A percentile compares a stretch with the other conserved stretches of the same genome.
Evolutionary conservation across 345 rosid genomes (phyloP).

Genomic region (Populus simonii): DNA sequence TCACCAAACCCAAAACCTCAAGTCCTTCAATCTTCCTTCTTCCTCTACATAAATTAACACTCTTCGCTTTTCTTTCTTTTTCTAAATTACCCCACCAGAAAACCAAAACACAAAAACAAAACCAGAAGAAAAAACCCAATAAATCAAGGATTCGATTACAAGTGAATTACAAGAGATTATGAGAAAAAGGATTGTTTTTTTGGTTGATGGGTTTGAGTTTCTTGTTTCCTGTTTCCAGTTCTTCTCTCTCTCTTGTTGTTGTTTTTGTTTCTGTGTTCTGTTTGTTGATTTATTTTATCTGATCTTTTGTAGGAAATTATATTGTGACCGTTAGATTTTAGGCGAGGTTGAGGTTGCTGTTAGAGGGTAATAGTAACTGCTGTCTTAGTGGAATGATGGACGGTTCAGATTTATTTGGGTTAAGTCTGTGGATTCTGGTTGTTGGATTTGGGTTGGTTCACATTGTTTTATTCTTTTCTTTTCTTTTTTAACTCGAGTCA

Average conservation of each 20-base stretch:
- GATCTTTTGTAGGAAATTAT: slow-evolving; percentile 13
- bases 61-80: background rate
- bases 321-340: slow-evolving; percentile 35
- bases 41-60: background rate
- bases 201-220: background rate
- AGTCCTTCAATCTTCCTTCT: slow-evolving; percentile 10
- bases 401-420: slow-evolving; percentile 25
- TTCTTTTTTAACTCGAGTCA: no score
- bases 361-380: slow-evolving; percentile 35
- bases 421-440: background rate
- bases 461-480: background rate
- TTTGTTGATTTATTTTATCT: slow-evolving; percentile 7
- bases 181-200: background rate
- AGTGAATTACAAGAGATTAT: background rate
- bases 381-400: slow-evolving; percentile 35
- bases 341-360: slow-evolving; percentile 35
- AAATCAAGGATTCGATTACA: background rate
- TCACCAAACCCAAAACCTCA: slow-evolving; percentile 1
- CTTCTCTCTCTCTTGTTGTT: background rate
- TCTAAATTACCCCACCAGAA: background rate
- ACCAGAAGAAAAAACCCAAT: background rate
- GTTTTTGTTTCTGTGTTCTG: slow-evolving; percentile 12
- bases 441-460: background rate
- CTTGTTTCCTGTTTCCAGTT: background rate
- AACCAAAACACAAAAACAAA: background rate